These are phyloP conservation scores for Prunus armeniaca DNA, from an alignment of 306 rosid genomes.

Conservation along the genomic window DNA sequence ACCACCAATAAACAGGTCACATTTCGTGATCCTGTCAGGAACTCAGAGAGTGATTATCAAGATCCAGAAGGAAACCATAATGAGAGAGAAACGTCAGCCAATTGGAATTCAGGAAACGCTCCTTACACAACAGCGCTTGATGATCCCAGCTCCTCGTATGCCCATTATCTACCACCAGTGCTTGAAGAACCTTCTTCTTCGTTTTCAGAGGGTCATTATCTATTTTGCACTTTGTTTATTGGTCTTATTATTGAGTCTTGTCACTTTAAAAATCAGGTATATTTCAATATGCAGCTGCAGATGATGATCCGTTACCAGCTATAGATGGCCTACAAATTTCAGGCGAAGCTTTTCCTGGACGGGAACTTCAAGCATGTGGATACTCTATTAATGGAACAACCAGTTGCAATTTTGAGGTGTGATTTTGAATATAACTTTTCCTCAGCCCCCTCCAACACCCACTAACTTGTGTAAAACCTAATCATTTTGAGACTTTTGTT, in stretches of 20 bases:
- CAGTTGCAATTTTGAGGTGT: conserved; percentile 94
- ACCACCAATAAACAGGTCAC: conserved; percentile 76
- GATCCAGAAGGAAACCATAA: conserved; percentile 60
- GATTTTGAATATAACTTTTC: conserved; percentile 19
- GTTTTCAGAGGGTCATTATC: conserved; percentile 75
- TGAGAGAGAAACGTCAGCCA: conserved; percentile 59
- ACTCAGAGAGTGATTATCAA: conserved; percentile 66
- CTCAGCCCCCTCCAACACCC: neutral
- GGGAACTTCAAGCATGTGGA: conserved; percentile 84
- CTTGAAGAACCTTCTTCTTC: conserved; percentile 96
- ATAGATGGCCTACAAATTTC: conserved; percentile 84
- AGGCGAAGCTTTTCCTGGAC: conserved; percentile 89
- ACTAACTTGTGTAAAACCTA: neutral
- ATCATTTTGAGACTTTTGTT: conserved; percentile 1
- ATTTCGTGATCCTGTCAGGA: conserved; percentile 73
- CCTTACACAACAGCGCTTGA: conserved; percentile 60
- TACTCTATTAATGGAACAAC: conserved; percentile 90
- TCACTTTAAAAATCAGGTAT: neutral
- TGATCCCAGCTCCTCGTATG: conserved; percentile 69
- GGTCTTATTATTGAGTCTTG: conserved; percentile 6
- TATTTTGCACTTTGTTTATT: conserved; percentile 19
- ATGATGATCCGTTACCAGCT: conserved; percentile 93
- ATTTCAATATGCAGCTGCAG: conserved; percentile 59
- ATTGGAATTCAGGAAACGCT: conserved; percentile 66
- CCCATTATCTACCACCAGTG: conserved; percentile 75